A percentile compares a stretch with the other conserved stretches of the same genome.
Conservation (phyloP, 116 monocot species). For the Phalaenopsis hybrid region DNA sequence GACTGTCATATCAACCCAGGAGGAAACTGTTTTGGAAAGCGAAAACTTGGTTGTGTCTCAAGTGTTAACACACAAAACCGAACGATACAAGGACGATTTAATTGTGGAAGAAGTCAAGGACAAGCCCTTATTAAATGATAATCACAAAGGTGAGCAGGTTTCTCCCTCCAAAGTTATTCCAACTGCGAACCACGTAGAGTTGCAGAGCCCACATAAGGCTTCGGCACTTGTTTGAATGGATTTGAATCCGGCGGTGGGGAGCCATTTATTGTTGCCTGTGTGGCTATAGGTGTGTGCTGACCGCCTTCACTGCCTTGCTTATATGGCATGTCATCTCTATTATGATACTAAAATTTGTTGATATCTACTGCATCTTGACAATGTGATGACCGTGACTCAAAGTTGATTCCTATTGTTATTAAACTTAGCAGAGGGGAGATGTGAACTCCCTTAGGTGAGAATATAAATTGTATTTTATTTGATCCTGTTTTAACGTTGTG, state of each 20-base stretch:
- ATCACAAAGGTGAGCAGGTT: constrained; percentile 2
- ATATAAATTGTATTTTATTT: neutral
- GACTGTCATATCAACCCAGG: neutral
- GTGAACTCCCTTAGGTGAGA: neutral
- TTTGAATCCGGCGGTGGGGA: neutral
- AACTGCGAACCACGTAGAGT: neutral
- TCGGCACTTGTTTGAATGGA: neutral
- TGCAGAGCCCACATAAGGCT: constrained; percentile 2
- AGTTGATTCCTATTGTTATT: neutral
- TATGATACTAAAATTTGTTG: neutral
- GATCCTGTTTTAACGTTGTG: neutral
- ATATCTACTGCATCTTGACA: constrained; percentile 1
- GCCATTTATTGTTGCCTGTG: neutral
- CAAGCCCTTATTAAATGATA: neutral
- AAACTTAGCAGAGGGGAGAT: neutral
- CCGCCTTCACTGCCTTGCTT: neutral
- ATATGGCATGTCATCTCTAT: neutral
- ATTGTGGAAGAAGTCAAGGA: neutral
- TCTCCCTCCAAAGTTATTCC: neutral
- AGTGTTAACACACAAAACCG: neutral
- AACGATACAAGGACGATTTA: neutral
- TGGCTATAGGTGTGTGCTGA: neutral
- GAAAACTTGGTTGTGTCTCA: neutral
- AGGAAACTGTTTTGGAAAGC: neutral
- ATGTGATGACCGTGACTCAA: neutral